Conservation (phyloP, 2,329 filamentous ascomycete species). For the Paraconiothyrium sp. region DNA sequence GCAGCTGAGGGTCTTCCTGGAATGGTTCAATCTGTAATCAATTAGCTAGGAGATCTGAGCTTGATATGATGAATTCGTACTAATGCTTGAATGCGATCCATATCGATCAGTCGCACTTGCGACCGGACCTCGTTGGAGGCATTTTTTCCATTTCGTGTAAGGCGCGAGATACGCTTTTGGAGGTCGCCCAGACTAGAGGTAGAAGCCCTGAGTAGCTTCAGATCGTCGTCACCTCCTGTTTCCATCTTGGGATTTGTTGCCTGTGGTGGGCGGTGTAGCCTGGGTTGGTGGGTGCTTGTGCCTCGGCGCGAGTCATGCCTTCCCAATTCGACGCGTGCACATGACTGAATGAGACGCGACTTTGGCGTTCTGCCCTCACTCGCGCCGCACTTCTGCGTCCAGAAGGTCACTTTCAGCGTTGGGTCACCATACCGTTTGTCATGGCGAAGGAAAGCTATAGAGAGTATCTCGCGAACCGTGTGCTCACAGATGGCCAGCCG, state of each 20-base stretch:
- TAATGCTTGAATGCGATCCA: constrained; percentile 50
- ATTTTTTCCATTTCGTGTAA: constrained; percentile 49
- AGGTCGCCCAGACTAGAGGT: constrained; percentile 43
- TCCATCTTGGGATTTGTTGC: constrained; percentile 39
- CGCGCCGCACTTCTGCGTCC: constrained; percentile 14
- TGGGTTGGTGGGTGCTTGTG: constrained; percentile 13
- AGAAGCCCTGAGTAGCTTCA: constrained; percentile 57
- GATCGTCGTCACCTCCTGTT: constrained; percentile 56
- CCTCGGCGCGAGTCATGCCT: constrained; percentile 39
- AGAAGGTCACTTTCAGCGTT: constrained; percentile 2
- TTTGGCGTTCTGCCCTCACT: constrained; percentile 6
- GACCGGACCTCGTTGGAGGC: constrained; percentile 42
- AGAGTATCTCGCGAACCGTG: constrained; percentile 76
- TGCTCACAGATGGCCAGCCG: constrained; percentile 78
- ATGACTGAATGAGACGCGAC: constrained; percentile 38
- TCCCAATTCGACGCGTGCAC: constrained; percentile 39
- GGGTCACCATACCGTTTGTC: constrained; percentile 12
- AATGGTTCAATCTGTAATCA: constrained; percentile 76
- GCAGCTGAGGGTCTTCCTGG: constrained; percentile 92
- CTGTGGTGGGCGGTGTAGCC: constrained; percentile 5
- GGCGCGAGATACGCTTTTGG: constrained; percentile 41
- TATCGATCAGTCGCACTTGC: constrained; percentile 50
- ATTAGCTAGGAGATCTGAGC: constrained; percentile 10
- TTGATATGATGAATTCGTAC: constrained; percentile 26
- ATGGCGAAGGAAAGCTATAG: constrained; percentile 69